Evolutionary conservation across 1,139 yeast genomes (phyloP).

Genomic region (Geotrichum phurueaensis): DNA sequence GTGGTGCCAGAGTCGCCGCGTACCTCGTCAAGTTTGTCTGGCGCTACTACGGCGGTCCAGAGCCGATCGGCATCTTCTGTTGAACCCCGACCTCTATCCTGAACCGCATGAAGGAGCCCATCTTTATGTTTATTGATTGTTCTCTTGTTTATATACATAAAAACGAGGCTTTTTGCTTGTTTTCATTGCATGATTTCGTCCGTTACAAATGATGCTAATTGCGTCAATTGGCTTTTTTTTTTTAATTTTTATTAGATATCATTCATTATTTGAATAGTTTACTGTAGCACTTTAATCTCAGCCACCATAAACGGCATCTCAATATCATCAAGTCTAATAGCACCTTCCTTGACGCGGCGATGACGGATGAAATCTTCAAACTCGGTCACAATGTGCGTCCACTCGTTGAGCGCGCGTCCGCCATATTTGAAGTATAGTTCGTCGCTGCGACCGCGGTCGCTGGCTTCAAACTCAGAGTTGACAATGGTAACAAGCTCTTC

Average conservation of each 20-base stretch:
- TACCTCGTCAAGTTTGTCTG: neutral
- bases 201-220: neutral
- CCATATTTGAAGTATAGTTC: constrained; percentile 39
- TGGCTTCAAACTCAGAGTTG: constrained; percentile 10
- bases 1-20: neutral
- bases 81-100: neutral
- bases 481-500: constrained; percentile 17
- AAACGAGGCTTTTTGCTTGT: neutral
- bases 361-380: constrained; percentile 40
- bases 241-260: neutral
- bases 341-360: neutral
- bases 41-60: neutral
- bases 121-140: too few species aligned
- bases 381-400: constrained; percentile 52
- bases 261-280: neutral
- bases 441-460: constrained; percentile 19
- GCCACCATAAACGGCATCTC: neutral
- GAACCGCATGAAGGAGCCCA: too few species aligned
- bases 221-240: neutral
- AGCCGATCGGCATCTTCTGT: neutral
- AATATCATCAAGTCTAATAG: neutral
- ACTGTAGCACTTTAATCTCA: neutral
- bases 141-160: neutral
- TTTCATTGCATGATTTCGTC: neutral
- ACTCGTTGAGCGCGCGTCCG: constrained; percentile 63